These are phyloP conservation scores for Sclerotiophoma versabilis DNA, from an alignment of 2,329 filamentous ascomycete species.

Conservation along the genomic window DNA sequence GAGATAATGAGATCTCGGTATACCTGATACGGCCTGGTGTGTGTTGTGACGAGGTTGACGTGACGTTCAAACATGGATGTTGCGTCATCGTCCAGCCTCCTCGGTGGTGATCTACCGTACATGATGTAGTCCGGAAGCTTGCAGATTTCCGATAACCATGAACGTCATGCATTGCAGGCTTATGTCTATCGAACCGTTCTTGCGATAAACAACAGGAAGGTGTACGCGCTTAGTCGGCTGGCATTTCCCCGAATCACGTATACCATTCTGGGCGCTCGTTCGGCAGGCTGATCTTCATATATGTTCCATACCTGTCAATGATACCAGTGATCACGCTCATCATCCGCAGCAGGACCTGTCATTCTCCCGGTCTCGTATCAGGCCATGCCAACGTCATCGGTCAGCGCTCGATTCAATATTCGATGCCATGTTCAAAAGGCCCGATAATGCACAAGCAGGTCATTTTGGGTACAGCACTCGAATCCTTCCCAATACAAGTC, in stretches of 20 bases:
- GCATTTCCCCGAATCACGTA: constrained; percentile 1
- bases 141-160: background rate
- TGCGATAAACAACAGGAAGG: background rate
- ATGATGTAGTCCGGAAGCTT: background rate
- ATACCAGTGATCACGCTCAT: background rate
- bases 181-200: background rate
- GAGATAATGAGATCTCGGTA: background rate
- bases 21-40: background rate
- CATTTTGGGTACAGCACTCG: background rate
- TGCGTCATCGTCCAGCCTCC: constrained; percentile 9
- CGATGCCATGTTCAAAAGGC: constrained; percentile 1
- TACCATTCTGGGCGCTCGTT: background rate
- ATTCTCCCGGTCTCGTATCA: background rate
- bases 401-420: constrained; percentile 8
- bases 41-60: background rate
- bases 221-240: background rate
- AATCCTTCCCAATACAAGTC: constrained; percentile 4
- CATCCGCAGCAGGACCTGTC: background rate
- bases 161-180: constrained; percentile 1
- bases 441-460: constrained; percentile 4
- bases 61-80: background rate
- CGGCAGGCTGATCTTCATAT: background rate
- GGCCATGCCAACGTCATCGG: constrained; percentile 3
- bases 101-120: background rate
- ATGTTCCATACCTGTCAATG: background rate